Percentiles rank a stretch among this genome's conserved stretches.
phyloP scores from a whole-genome alignment of 176 grass and related monocot genomes.

The Tillandsia leiboldiana region DNA sequence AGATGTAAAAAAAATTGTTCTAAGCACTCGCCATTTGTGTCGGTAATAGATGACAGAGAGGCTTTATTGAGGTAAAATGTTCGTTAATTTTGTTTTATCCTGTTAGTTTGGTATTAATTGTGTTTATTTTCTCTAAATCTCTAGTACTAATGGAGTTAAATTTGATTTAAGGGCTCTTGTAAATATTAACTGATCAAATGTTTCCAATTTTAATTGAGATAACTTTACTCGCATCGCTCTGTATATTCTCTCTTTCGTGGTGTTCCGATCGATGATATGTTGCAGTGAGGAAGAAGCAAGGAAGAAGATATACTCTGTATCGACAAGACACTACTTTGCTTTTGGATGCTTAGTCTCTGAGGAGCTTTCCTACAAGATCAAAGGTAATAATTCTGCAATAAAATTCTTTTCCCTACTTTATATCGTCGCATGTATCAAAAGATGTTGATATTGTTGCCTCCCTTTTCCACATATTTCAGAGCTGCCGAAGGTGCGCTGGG shows the following conservation, averaged over 20 bases:
- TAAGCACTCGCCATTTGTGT: no score
- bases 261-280: slow-evolving; percentile 8
- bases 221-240: neutral
- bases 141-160: neutral
- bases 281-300: slow-evolving; percentile 76
- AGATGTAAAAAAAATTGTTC: no score
- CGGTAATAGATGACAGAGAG: no score
- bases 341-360: slow-evolving; percentile 81
- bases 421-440: neutral
- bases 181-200: neutral
- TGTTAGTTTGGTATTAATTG: no score
- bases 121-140: no score
- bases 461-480: slow-evolving; percentile 16
- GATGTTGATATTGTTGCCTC: neutral
- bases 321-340: slow-evolving; percentile 81
- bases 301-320: slow-evolving; percentile 81
- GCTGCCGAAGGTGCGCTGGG: slow-evolving; percentile 64
- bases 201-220: neutral
- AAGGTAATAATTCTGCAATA: slow-evolving; percentile 31
- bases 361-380: slow-evolving; percentile 72
- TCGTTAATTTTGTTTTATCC: no score
- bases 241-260: neutral
- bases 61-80: no score
- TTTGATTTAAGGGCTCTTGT: neutral
- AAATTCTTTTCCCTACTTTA: neutral